Evolutionary conservation across 2,329 filamentous ascomycete genomes (phyloP).

Genomic region (Colletotrichum sp.): DNA sequence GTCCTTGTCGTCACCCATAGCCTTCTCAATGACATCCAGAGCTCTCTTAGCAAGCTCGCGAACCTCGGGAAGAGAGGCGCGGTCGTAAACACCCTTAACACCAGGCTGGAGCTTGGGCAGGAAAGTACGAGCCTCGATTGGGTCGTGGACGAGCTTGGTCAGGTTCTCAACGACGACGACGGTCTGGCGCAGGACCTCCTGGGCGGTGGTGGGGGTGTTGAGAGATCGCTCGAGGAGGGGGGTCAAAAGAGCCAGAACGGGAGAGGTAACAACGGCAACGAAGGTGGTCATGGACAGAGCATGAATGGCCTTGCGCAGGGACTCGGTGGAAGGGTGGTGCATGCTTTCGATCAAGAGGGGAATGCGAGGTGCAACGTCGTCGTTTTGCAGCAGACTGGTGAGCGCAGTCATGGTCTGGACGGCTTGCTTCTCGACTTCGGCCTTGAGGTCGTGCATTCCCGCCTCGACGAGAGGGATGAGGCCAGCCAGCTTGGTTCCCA

Average conservation of each 20-base stretch:
- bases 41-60: constrained; percentile 86
- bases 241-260: constrained; percentile 91
- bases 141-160: constrained; percentile 96
- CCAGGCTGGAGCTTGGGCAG: constrained; percentile 93
- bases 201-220: constrained; percentile 87
- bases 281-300: constrained; percentile 98
- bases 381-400: constrained; percentile 90
- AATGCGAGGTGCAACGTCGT: constrained; percentile 92
- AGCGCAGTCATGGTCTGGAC: constrained; percentile 89
- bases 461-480: constrained; percentile 90
- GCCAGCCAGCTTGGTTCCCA: constrained; percentile 85
- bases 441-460: constrained; percentile 96
- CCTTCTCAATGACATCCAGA: constrained; percentile 86
- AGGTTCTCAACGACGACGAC: constrained; percentile 97
- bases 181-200: constrained; percentile 94
- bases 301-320: constrained; percentile 93
- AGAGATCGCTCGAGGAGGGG: constrained; percentile 93
- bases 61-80: constrained; percentile 92
- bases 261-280: constrained; percentile 93
- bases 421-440: constrained; percentile 88
- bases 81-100: constrained; percentile 85
- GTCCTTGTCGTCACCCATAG: constrained; percentile 77
- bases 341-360: constrained; percentile 93
- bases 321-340: constrained; percentile 89
- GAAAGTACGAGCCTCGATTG: constrained; percentile 92